A percentile compares a stretch with the other conserved stretches of the same genome.
Evolutionary conservation across 768 basidiomycete species (phyloP).

Genomic region (Pleurotus tuber-regium): DNA sequence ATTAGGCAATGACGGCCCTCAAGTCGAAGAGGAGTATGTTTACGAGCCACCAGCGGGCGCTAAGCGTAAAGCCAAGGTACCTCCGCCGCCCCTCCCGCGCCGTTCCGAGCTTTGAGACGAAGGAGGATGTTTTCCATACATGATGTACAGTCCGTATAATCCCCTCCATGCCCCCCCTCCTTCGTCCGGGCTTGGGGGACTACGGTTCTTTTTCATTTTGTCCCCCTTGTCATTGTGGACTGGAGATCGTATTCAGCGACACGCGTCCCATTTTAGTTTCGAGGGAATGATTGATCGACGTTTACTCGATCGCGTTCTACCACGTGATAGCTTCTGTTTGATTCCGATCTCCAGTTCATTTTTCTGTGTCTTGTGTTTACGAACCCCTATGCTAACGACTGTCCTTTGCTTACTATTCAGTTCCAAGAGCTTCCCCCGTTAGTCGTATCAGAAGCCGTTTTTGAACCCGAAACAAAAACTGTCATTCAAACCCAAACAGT

Average conservation of each 20-base stretch:
- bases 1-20: constrained; percentile 66
- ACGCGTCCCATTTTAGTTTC: constrained; percentile 29
- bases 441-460: constrained; percentile 42
- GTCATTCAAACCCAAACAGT: constrained; percentile 65
- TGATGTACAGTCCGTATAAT: constrained; percentile 72
- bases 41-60: constrained; percentile 62
- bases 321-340: constrained; percentile 39
- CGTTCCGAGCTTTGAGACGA: constrained; percentile 95
- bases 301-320: constrained; percentile 34
- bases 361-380: constrained; percentile 35
- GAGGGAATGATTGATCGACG: constrained; percentile 28
- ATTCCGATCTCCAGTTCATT: constrained; percentile 19
- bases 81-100: constrained; percentile 71
- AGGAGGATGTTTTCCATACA: constrained; percentile 60
- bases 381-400: constrained; percentile 31
- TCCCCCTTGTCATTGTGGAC: constrained; percentile 66
- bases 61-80: constrained; percentile 89
- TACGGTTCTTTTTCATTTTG: constrained; percentile 63
- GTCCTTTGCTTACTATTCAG: constrained; percentile 25
- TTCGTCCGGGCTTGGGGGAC: constrained; percentile 92
- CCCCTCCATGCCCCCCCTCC: constrained; percentile 59
- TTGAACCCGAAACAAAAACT: constrained; percentile 64
- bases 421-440: constrained; percentile 47
- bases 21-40: constrained; percentile 77
- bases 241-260: constrained; percentile 34